phyloP scores from a whole-genome alignment of 345 rosid genomes.

The Salix dunnii region DNA sequence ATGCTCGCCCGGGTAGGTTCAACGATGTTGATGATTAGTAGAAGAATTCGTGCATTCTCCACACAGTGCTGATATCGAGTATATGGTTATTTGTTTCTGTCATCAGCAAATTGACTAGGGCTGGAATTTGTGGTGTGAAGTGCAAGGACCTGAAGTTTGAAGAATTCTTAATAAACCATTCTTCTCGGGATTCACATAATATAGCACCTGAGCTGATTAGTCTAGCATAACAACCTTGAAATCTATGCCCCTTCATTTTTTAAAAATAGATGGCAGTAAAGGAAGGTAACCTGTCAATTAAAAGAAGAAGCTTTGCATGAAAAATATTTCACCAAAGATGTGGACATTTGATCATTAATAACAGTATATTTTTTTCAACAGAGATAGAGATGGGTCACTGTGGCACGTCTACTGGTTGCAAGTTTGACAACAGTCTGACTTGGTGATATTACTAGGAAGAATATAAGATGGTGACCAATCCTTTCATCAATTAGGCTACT shows the following conservation, averaged over 20 bases:
- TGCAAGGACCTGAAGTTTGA: background rate
- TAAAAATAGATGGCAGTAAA: background rate
- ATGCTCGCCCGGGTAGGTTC: constrained; percentile 25
- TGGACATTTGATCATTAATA: background rate
- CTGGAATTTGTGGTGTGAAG: constrained; percentile 9
- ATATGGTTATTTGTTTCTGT: constrained; percentile 16
- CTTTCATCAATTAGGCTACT: background rate
- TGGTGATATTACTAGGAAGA: constrained; percentile 25
- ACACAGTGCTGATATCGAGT: constrained; percentile 13
- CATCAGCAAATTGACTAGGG: constrained; percentile 22
- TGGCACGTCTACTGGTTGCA: constrained; percentile 37
- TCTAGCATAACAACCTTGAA: constrained; percentile 1
- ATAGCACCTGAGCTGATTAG: background rate
- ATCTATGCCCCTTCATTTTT: constrained; percentile 15
- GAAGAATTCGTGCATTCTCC: constrained; percentile 24
- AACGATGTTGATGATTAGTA: constrained; percentile 19
- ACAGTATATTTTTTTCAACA: background rate
- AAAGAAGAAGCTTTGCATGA: constrained; percentile 9
- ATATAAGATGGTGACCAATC: constrained; percentile 21
- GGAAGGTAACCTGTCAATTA: constrained; percentile 15
- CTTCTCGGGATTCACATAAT: background rate
- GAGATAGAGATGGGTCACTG: constrained; percentile 29
- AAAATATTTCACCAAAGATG: constrained; percentile 1
- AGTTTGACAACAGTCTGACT: constrained; percentile 26
- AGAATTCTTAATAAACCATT: constrained; percentile 9